Percentiles rank a stretch among this genome's conserved stretches.
These are phyloP conservation scores for Setaria italica DNA, from an alignment of 202 grass and related monocot genomes.

Conservation along the genomic window DNA sequence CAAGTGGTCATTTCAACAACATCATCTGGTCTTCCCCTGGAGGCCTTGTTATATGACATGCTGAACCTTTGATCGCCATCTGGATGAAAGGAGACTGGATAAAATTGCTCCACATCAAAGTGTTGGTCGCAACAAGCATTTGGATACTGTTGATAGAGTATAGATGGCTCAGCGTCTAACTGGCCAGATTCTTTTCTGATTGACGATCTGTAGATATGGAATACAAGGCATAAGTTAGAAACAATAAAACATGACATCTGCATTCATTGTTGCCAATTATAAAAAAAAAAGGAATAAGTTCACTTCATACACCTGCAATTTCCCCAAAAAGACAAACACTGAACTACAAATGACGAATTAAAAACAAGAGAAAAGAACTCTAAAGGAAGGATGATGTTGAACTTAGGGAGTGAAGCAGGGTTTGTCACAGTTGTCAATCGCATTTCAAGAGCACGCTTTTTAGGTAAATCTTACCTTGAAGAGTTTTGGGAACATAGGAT, in stretches of 20 bases:
- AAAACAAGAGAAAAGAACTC: not conserved
- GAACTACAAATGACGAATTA: not conserved
- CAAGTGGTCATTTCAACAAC: slow-evolving; percentile 61
- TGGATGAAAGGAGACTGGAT: slow-evolving; percentile 57
- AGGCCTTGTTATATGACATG: slow-evolving; percentile 72
- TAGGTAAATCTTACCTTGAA: not conserved
- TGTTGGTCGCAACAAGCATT: slow-evolving; percentile 50
- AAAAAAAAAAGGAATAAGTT: not conserved
- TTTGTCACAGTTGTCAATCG: not conserved
- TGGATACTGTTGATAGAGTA: slow-evolving; percentile 49
- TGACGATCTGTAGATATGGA: slow-evolving; percentile 55
- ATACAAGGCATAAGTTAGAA: slow-evolving; percentile 31
- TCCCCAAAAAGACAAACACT: not conserved
- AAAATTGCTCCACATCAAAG: slow-evolving; percentile 60
- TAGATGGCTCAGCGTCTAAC: slow-evolving; percentile 56
- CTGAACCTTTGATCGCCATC: slow-evolving; percentile 62
- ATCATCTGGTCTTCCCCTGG: slow-evolving; percentile 52
- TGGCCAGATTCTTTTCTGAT: slow-evolving; percentile 46
- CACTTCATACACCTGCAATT: not conserved
- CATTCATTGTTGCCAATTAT: slow-evolving; percentile 22
- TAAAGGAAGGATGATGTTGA: not conserved
- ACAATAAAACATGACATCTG: slow-evolving; percentile 38
- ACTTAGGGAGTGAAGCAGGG: not conserved
- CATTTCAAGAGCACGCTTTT: not conserved
- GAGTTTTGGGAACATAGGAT: slow-evolving; percentile 13